phyloP scores from a whole-genome alignment of 225 moss, liverwort and hornwort genomes.

The Ulota crispa region DNA sequence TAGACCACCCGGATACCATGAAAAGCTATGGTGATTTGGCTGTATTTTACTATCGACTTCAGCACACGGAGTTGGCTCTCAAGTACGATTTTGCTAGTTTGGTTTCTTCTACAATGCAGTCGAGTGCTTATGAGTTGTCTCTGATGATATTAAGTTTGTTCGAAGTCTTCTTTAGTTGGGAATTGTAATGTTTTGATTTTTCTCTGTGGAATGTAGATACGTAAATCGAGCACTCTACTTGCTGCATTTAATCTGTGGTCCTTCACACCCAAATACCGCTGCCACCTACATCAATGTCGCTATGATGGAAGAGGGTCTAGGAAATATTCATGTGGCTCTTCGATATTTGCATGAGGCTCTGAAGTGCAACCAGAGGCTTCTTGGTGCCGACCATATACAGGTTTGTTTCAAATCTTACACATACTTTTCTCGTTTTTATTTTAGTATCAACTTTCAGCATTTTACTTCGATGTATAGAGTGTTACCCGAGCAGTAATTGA shows the following conservation, averaged over 20 bases:
- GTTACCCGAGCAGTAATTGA: neutral
- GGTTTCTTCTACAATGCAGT: neutral
- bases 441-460: neutral
- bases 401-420: conserved; percentile 13
- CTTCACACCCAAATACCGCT: conserved; percentile 70
- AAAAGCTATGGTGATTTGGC: conserved; percentile 73
- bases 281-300: conserved; percentile 73
- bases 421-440: neutral
- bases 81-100: conserved; percentile 35
- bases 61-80: conserved; percentile 65
- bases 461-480: neutral
- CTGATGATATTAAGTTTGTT: neutral
- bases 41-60: conserved; percentile 69
- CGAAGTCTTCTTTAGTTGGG: neutral
- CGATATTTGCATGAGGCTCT: conserved; percentile 67
- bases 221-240: conserved; percentile 66
- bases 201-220: conserved; percentile 35
- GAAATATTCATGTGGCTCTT: conserved; percentile 68
- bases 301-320: conserved; percentile 76
- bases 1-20: conserved; percentile 73
- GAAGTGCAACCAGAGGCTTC: conserved; percentile 69
- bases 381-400: conserved; percentile 76
- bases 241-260: conserved; percentile 66
- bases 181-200: neutral
- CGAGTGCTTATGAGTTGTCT: neutral